These are phyloP conservation scores for Aaosphaeria pasadenensis DNA, from an alignment of 2,329 filamentous ascomycete species.

Conservation along the genomic window DNA sequence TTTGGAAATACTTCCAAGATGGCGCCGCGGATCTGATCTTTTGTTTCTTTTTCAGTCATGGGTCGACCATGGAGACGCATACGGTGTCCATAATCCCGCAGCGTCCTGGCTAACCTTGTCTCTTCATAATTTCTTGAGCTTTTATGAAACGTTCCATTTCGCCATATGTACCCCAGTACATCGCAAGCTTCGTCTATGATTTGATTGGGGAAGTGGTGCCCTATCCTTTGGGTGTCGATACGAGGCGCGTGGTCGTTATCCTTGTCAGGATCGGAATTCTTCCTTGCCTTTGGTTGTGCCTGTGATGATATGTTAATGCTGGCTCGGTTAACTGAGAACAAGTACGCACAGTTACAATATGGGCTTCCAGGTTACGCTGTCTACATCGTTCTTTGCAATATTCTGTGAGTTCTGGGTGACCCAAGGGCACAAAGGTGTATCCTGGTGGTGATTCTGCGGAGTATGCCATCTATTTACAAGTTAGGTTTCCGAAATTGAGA, in stretches of 20 bases:
- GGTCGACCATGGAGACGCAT: conserved; percentile 22
- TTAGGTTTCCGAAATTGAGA: not conserved
- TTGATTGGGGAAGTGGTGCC: conserved; percentile 61
- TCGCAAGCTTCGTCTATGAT: conserved; percentile 57
- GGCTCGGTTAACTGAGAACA: not conserved
- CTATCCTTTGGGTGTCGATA: conserved; percentile 51
- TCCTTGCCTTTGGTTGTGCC: not conserved
- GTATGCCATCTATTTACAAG: conserved; percentile 50
- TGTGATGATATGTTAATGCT: not conserved
- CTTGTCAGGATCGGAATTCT: conserved; percentile 26
- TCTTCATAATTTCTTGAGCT: conserved; percentile 13
- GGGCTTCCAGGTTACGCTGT: conserved; percentile 52
- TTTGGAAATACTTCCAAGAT: conserved; percentile 63
- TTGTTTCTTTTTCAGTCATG: conserved; percentile 42
- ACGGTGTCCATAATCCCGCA: conserved; percentile 32
- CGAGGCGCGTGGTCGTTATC: conserved; percentile 57
- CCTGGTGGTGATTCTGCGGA: conserved; percentile 54
- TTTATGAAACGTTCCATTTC: conserved; percentile 3
- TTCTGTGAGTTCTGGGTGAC: conserved; percentile 58
- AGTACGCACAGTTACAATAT: conserved; percentile 58
- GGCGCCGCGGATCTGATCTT: conserved; percentile 56
- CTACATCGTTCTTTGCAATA: conserved; percentile 58
- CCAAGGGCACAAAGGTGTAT: conserved; percentile 61
- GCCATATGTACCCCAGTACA: conserved; percentile 41
- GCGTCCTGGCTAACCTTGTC: conserved; percentile 30